Base-by-base conservation (phyloP, 257 asterid genomes). In the Solanum tarapatanum region DNA sequence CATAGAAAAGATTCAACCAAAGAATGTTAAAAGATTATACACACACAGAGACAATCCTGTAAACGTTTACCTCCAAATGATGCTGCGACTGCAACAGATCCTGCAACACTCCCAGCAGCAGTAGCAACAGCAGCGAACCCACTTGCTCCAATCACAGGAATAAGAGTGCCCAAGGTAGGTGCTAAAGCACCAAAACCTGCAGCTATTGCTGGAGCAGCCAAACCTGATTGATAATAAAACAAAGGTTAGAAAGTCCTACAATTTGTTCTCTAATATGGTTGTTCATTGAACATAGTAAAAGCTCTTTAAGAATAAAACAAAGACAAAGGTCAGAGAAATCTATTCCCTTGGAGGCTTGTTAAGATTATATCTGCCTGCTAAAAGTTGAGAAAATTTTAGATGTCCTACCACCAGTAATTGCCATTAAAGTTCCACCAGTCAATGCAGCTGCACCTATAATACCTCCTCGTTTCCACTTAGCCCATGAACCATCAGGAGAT, bases 121-220 rank as follows among this genome's bases (percentile, higher is more conserved):
- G 91, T 94, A 33, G 99, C 99, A 91, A 93, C 94, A 55, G 99
- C 97, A 89, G 98, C 99, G 89, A 95, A 94, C 66, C 98, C 99
- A 89, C 98, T 84, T 76, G 99, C 99, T 90, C 99, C 99, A 87
- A 97, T 94, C 82, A 93, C 94, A 66, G 99, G 99, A 87, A 97
- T 89, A 48, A 97, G 88, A 85, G 98, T 90, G 82, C 99, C 99
- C 87, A 97, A 88, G 6, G 98, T 93, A 86, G 99, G 99, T 8
- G 98, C 99, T 92, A 97, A 87, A 33, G 99, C 99, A 91, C 98
- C 83, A 24, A 97, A 93, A 26, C 99, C 98, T 21, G 99, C 98
- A 89, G 99, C 99, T 84, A 97, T 95, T 89, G 99, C 99, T 62
- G 99, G 99, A 84, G 99, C 99, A 88, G 99, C 99, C 92, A 97